Conservation (phyloP, 352 stramenopile genomes). For the Blastocystis sp. region DNA sequence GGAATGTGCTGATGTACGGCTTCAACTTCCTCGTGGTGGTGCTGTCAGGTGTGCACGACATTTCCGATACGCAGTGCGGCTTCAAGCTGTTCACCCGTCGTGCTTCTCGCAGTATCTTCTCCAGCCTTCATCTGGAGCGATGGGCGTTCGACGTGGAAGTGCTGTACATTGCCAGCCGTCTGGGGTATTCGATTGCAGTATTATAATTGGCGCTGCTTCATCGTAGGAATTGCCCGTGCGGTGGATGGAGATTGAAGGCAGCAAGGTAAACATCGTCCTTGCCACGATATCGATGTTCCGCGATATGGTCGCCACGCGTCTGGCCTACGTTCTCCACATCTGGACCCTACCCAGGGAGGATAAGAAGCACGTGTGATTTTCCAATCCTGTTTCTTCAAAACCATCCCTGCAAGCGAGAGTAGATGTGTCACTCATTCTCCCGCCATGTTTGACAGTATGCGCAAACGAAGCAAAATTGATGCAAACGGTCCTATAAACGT, state of each 20-base stretch:
- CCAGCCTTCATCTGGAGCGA: slow-evolving; percentile 85
- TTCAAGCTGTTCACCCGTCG: slow-evolving; percentile 88
- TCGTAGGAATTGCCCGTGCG: slow-evolving; percentile 83
- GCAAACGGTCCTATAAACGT: too few species aligned
- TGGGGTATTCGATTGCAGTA: slow-evolving; percentile 33
- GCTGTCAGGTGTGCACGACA: slow-evolving; percentile 79
- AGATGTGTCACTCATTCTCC: too few species aligned
- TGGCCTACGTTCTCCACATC: slow-evolving; percentile 84
- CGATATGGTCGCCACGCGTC: slow-evolving; percentile 83
- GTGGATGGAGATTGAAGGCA: slow-evolving; percentile 85
- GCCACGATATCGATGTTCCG: slow-evolving; percentile 85
- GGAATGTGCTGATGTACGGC: slow-evolving; percentile 86
- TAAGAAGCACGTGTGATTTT: neutral
- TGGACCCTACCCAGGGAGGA: slow-evolving; percentile 75
- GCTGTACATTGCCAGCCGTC: slow-evolving; percentile 79
- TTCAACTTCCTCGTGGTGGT: slow-evolving; percentile 85
- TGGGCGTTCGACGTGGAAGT: slow-evolving; percentile 91
- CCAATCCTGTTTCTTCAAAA: too few species aligned
- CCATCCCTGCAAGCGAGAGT: too few species aligned
- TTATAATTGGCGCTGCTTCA: neutral
- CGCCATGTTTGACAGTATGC: too few species aligned
- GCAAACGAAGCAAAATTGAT: too few species aligned
- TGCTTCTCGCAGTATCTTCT: slow-evolving; percentile 80
- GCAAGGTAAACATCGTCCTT: slow-evolving; percentile 82
- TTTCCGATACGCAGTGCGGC: slow-evolving; percentile 87